A percentile compares a stretch with the other conserved stretches of the same genome.
These are phyloP conservation scores for Dictyostelium capitatum DNA, from an alignment of 78 protist species.

Conservation along the genomic window DNA sequence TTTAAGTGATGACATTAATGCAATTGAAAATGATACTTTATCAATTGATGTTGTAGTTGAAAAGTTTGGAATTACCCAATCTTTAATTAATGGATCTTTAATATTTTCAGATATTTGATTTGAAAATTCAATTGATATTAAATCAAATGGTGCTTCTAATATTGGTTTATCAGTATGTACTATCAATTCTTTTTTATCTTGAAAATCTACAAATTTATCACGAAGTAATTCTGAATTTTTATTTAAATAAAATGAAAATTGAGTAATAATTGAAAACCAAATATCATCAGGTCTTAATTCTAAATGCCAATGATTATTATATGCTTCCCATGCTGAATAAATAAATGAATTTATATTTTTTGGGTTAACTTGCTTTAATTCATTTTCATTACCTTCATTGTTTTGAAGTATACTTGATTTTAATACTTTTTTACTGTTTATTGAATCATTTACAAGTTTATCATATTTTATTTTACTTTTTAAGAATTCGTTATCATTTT, in stretches of 20 bases:
- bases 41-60: constrained; percentile 49
- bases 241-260: neutral
- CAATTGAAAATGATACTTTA: constrained; percentile 31
- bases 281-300: constrained; percentile 43
- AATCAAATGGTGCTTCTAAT: constrained; percentile 38
- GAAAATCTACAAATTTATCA: constrained; percentile 43
- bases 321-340: constrained; percentile 21
- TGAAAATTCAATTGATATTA: neutral
- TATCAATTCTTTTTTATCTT: neutral
- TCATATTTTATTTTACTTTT: too few relatives aligned
- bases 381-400: too few relatives aligned
- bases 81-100: constrained; percentile 33
- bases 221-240: neutral
- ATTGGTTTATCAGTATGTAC: neutral
- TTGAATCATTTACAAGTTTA: too few relatives aligned
- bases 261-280: neutral
- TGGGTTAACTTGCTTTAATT: neutral
- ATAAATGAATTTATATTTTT: neutral
- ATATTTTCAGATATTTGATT: constrained; percentile 19
- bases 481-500: too few relatives aligned
- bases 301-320: constrained; percentile 39
- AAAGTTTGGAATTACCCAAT: constrained; percentile 39
- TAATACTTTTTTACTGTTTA: neutral
- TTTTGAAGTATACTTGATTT: neutral
- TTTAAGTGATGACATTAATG: constrained; percentile 65